Evolutionary conservation across 805 yeast species (phyloP).

Genomic region (Saccharomycopsis sp.): DNA sequence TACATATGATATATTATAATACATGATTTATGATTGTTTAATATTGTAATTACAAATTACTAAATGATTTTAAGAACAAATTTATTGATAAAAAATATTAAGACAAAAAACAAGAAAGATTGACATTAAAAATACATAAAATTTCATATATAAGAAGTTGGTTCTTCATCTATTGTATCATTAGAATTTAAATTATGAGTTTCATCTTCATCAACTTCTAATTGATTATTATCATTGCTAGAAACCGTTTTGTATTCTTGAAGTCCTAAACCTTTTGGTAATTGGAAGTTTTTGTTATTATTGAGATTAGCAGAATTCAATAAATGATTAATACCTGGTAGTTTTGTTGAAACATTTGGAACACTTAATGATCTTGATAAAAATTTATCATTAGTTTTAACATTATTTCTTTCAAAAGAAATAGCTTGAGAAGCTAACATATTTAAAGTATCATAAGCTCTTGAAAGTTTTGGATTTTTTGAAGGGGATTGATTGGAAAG

Average conservation of each 20-base stretch:
- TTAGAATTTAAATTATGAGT: slow-evolving; percentile 9
- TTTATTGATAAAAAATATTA: too few relatives aligned
- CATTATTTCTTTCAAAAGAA: background rate
- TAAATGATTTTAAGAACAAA: too few relatives aligned
- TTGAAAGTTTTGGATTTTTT: background rate
- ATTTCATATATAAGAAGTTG: slow-evolving; percentile 2
- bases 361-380: background rate
- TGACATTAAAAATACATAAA: background rate
- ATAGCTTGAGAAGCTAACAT: slow-evolving; percentile 18
- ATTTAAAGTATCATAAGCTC: slow-evolving; percentile 14
- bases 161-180: slow-evolving; percentile 17
- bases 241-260: background rate
- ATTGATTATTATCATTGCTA: too few relatives aligned
- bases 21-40: too few relatives aligned
- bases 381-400: background rate
- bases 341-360: background rate
- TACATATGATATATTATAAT: too few relatives aligned
- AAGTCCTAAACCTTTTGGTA: too few relatives aligned
- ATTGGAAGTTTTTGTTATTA: too few relatives aligned
- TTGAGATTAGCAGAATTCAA: background rate
- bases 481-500: background rate
- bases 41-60: too few relatives aligned
- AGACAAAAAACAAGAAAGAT: background rate
- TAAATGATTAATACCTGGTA: slow-evolving; percentile 13
- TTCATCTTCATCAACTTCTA: slow-evolving; percentile 1